phyloP scores from a whole-genome alignment of 352 stramenopile genomes.

The Pythium coloratum region DNA sequence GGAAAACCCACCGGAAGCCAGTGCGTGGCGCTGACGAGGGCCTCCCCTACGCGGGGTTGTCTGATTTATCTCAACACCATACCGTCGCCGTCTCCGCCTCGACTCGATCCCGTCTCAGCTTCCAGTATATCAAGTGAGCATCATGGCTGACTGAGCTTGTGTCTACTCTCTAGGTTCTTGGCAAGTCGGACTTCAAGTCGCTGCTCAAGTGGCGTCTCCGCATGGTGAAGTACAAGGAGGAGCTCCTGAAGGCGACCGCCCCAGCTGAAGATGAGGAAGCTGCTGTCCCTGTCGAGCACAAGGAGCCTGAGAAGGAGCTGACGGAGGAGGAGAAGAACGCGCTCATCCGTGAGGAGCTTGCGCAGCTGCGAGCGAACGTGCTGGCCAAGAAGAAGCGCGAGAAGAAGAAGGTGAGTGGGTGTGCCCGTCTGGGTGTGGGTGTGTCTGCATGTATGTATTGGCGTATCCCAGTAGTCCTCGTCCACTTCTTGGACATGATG shows the following conservation, averaged over 20 bases:
- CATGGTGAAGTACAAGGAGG: slow-evolving; percentile 88
- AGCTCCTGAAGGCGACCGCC: slow-evolving; percentile 66
- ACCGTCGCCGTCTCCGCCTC: background rate
- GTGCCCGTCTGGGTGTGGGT: slow-evolving; percentile 25
- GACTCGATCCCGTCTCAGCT: slow-evolving; percentile 8
- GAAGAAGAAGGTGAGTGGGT: slow-evolving; percentile 84
- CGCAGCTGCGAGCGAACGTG: slow-evolving; percentile 72
- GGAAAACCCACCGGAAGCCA: slow-evolving; percentile 90
- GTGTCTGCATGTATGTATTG: slow-evolving; percentile 33
- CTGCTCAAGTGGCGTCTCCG: slow-evolving; percentile 97
- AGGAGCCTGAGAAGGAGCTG: slow-evolving; percentile 54
- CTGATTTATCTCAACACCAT: slow-evolving; percentile 48
- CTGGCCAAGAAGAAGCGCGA: slow-evolving; percentile 88
- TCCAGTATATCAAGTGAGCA: background rate
- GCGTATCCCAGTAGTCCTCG: slow-evolving; percentile 89
- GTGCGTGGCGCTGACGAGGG: slow-evolving; percentile 63
- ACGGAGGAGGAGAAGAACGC: slow-evolving; percentile 83
- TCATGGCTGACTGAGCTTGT: background rate
- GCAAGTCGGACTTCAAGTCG: slow-evolving; percentile 97
- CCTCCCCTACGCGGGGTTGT: slow-evolving; percentile 57
- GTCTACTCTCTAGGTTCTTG: slow-evolving; percentile 82
- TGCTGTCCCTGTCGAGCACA: slow-evolving; percentile 28
- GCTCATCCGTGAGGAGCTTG: slow-evolving; percentile 81
- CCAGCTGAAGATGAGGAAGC: slow-evolving; percentile 42
- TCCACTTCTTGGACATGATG: slow-evolving; percentile 79